These are phyloP conservation scores for Plenodomus tracheiphilus DNA, from an alignment of 2,329 filamentous ascomycete species.

Conservation along the genomic window DNA sequence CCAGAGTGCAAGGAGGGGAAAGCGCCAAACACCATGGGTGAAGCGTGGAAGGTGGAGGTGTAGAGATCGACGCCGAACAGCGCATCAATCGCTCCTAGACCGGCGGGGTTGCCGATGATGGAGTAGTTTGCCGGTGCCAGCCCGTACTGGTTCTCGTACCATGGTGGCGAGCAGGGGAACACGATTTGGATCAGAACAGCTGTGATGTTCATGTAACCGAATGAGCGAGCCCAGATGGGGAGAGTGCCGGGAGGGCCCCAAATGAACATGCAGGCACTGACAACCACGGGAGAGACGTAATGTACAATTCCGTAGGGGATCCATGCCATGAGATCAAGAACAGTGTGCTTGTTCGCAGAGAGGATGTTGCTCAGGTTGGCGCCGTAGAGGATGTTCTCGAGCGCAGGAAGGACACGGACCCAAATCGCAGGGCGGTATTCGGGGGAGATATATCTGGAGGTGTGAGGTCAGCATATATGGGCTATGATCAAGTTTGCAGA, in stretches of 20 bases:
- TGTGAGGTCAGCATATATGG: conserved; percentile 20
- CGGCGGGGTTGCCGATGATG: conserved; percentile 86
- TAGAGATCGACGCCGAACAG: conserved; percentile 92
- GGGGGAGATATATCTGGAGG: conserved; percentile 77
- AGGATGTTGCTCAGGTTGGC: conserved; percentile 95
- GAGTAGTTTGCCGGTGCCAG: conserved; percentile 90
- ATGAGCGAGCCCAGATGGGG: conserved; percentile 81
- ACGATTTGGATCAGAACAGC: conserved; percentile 86
- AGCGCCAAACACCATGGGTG: conserved; percentile 89
- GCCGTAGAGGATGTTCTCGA: conserved; percentile 96
- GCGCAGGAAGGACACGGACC: conserved; percentile 89
- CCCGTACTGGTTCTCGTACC: conserved; percentile 95
- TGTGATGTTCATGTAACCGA: conserved; percentile 89
- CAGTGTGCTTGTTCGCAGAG: conserved; percentile 81
- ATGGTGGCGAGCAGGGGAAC: conserved; percentile 92
- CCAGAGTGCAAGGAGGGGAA: conserved; percentile 93
- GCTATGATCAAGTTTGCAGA: neutral
- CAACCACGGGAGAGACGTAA: conserved; percentile 82
- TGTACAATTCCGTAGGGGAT: conserved; percentile 90
- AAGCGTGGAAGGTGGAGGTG: conserved; percentile 87
- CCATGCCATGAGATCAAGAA: conserved; percentile 89
- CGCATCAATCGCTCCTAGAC: conserved; percentile 83
- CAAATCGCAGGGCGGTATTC: conserved; percentile 91
- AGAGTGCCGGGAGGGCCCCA: conserved; percentile 85
- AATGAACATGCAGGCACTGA: conserved; percentile 78